A percentile compares a stretch with the other conserved stretches of the same genome.
These are phyloP conservation scores for Escovopsis sp. DNA, from an alignment of 2,329 filamentous ascomycete genomes.

Conservation along the genomic window DNA sequence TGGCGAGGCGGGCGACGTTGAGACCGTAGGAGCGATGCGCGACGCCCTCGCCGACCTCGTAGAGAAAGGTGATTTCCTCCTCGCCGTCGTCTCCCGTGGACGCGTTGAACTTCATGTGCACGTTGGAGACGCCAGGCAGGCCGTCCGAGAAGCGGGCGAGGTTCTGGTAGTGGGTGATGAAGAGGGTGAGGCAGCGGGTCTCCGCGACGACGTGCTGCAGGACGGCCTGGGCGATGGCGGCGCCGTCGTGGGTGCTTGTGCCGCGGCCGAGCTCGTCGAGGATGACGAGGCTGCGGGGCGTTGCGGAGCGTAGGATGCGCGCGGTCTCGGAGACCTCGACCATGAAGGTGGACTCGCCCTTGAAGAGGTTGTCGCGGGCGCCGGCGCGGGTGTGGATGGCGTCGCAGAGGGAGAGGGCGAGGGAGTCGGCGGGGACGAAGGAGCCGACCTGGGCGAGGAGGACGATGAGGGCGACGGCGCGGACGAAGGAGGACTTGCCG, in stretches of 20 bases:
- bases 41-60: conserved; percentile 80
- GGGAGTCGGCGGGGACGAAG: conserved; percentile 69
- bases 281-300: conserved; percentile 71
- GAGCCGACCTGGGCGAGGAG: conserved; percentile 93
- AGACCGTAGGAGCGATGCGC: conserved; percentile 89
- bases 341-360: conserved; percentile 94
- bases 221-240: conserved; percentile 88
- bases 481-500: conserved; percentile 94
- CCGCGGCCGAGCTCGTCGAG: conserved; percentile 90
- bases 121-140: conserved; percentile 62
- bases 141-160: conserved; percentile 56
- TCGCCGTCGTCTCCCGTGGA: conserved; percentile 32
- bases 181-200: conserved; percentile 65
- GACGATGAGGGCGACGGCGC: conserved; percentile 76
- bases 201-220: conserved; percentile 69
- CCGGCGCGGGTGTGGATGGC: conserved; percentile 93
- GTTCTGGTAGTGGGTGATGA: conserved; percentile 96
- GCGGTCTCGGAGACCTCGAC: conserved; percentile 89
- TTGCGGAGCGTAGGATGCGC: conserved; percentile 79
- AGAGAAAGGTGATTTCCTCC: conserved; percentile 83
- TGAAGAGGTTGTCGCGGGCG: conserved; percentile 89
- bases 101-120: conserved; percentile 78
- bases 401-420: conserved; percentile 69
- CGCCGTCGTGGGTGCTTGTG: conserved; percentile 88
- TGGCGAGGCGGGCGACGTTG: conserved; percentile 80